These are phyloP conservation scores for Plasmodium vinckei DNA, from an alignment of 169 alveolate genomes.

Conservation along the genomic window DNA sequence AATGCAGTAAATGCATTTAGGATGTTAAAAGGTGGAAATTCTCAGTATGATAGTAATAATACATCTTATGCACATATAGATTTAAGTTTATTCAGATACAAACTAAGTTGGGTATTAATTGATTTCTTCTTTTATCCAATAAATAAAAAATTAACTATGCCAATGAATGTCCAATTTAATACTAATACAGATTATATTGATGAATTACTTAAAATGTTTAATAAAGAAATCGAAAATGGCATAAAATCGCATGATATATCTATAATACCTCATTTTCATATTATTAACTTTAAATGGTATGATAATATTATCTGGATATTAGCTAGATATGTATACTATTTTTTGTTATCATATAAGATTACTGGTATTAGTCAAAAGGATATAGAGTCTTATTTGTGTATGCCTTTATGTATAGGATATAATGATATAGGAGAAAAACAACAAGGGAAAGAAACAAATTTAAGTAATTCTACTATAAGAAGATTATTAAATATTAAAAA, in stretches of 20 bases:
- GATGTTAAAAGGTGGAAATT: background rate
- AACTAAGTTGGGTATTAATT: slow-evolving; percentile 72
- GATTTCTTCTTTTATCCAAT: slow-evolving; percentile 74
- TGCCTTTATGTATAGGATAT: slow-evolving; percentile 64
- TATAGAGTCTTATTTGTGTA: slow-evolving; percentile 65
- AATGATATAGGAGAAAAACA: slow-evolving; percentile 26
- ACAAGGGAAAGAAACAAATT: slow-evolving; percentile 10
- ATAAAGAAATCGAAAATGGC: slow-evolving; percentile 58
- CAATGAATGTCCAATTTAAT: slow-evolving; percentile 52
- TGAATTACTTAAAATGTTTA: slow-evolving; percentile 21
- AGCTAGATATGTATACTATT: slow-evolving; percentile 64
- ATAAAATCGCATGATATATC: slow-evolving; percentile 64
- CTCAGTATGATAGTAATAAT: background rate
- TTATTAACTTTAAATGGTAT: slow-evolving; percentile 75
- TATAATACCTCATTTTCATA: slow-evolving; percentile 74
- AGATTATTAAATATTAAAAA: slow-evolving; percentile 65
- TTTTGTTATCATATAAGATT: slow-evolving; percentile 53
- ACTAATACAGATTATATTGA: slow-evolving; percentile 68
- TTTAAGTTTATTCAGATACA: slow-evolving; percentile 70
- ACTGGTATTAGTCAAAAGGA: slow-evolving; percentile 54
- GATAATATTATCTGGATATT: slow-evolving; percentile 71
- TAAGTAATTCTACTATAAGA: slow-evolving; percentile 68
- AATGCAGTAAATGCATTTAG: background rate
- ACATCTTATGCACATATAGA: slow-evolving; percentile 15
- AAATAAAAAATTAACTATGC: slow-evolving; percentile 51